Base-by-base conservation (phyloP, 2,329 filamentous ascomycete genomes). In the Bipolaris zeicola region DNA sequence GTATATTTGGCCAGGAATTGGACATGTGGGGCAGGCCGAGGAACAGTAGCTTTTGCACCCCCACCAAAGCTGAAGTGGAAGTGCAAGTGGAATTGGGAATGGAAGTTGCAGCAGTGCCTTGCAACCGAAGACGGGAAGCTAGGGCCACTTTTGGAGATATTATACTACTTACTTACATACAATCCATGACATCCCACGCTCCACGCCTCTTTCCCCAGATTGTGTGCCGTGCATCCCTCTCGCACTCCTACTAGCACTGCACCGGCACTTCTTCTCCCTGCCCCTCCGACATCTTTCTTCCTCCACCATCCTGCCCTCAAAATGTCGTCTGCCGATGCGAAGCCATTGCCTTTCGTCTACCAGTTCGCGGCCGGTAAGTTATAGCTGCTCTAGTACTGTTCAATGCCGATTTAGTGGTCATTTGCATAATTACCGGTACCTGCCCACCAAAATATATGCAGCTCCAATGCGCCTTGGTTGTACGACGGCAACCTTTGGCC, bases 301-400 rank as follows among this genome's bases (percentile, higher is more conserved):
- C 57, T 54, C 55, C 42, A 47, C 42, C 50, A 52, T 46, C 57
- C 62, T 49, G 44, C 61, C 60, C 51, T 20, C 66, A 72, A 60
- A 18, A 82, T 82, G 81, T 75, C 81, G 59, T 69, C 78, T 63
- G 69, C 78, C 64, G 78, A 88, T 65, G 65, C 62, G 47, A 89
- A 92, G 81, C 91, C 93, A 57, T 87, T 97, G 68, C 92, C 92
- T 57, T 97, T 97, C 80, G 79, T 87, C 69, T 97, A 97, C 87
- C 93, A 96, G 82, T 96, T 98, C 83, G 90, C 88, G 77, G 93
- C 94, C 74, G 93, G 93, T 88, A 75, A 74, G 86, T 81, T 43
- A 50, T 63, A 62, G 67, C 66, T 57, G 60, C 60, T 61, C 62
- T 59, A 62, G 65, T 61, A 50, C 63, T 65, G 66, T 60, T 66